A percentile compares a stretch with the other conserved stretches of the same genome.
These are phyloP conservation scores for Sinapis alba DNA, from an alignment of 441 rosid species.

Conservation along the genomic window DNA sequence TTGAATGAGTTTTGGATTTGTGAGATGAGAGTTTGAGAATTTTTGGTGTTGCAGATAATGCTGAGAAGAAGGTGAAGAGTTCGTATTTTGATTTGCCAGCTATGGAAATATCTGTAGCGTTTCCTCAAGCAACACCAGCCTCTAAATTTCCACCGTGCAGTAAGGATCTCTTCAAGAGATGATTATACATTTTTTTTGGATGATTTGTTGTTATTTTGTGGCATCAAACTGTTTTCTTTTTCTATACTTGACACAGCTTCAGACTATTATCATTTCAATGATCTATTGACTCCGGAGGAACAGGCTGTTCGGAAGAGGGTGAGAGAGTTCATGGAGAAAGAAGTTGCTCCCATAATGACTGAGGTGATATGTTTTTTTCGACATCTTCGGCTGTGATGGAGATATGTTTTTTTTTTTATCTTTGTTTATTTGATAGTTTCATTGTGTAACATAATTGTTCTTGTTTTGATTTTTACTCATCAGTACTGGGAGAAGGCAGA, in stretches of 20 bases:
- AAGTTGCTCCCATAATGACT: slow-evolving; percentile 85
- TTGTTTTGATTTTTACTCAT: slow-evolving; percentile 8
- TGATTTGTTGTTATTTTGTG: background rate
- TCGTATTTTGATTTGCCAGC: slow-evolving; percentile 78
- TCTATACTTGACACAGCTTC: slow-evolving; percentile 51
- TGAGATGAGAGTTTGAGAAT: background rate
- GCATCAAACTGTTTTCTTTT: background rate
- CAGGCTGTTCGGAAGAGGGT: slow-evolving; percentile 65
- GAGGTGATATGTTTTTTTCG: slow-evolving; percentile 48
- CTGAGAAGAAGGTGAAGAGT: slow-evolving; percentile 45
- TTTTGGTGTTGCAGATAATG: slow-evolving; percentile 41
- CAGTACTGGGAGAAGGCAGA: slow-evolving; percentile 99
- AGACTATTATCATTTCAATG: slow-evolving; percentile 77
- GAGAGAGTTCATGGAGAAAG: slow-evolving; percentile 84
- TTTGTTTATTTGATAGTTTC: background rate
- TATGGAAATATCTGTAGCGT: slow-evolving; percentile 80
- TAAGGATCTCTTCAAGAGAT: slow-evolving; percentile 33
- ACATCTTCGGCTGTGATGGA: background rate
- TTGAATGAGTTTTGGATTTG: background rate
- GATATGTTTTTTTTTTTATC: background rate
- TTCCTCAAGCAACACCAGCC: slow-evolving; percentile 96
- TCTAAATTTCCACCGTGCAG: slow-evolving; percentile 81
- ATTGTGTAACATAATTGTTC: slow-evolving; percentile 9
- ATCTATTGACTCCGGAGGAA: slow-evolving; percentile 82
- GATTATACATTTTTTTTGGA: background rate